Base-by-base conservation (phyloP, 192 early-diverging fungal genomes). In the Cladochytrium replicatum region DNA sequence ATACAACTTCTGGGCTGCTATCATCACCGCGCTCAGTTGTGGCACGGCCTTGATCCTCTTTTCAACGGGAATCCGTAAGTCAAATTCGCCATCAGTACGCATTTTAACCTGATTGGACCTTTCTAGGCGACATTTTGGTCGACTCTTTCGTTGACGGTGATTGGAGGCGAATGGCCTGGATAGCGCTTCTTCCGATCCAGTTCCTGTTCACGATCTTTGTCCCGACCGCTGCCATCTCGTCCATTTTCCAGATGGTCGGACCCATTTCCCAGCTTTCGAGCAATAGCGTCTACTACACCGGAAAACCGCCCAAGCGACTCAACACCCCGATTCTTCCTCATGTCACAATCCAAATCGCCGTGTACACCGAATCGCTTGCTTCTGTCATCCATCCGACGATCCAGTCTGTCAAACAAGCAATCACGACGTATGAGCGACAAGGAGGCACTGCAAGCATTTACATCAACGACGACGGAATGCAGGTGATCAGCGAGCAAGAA, bases 391-490 rank as follows among this genome's bases (percentile, higher is more conserved):
- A 57, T 7, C 53, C 53, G 11, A 55, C 53, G 15, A 57, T 55
- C 31, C n/a, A 55, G 26, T 42, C 27, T 21, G 8, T 55, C 27
- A 55, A 55, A 57, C 5, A 23, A 6, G 52, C 54, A 6, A 55
- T 55, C 15, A 8, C 53, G 8, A 55, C 53, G 5, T 55, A 55
- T 21, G 53, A 55, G 26, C 27, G 11, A 11, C 53, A 55, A 25
- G 53, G 53, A 6, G 53, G 53, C 6, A 8, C 55, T 15, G 32
- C 9, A 6, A 55, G 31, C 31, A 55, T 55, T 17, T 55, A 41
- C 29, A 28, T 55, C 5, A 54, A 51, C 54, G 53, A 55, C 13
- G 53, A 55, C 31, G 53, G 53, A 6, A 58, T 55, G 53, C 53
- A 55, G 28, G 54, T 55, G 5, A 32, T 55, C 6, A 6, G 6